These are phyloP conservation scores for Auricularia sp. DNA, from an alignment of 768 basidiomycete species.

Conservation along the genomic window DNA sequence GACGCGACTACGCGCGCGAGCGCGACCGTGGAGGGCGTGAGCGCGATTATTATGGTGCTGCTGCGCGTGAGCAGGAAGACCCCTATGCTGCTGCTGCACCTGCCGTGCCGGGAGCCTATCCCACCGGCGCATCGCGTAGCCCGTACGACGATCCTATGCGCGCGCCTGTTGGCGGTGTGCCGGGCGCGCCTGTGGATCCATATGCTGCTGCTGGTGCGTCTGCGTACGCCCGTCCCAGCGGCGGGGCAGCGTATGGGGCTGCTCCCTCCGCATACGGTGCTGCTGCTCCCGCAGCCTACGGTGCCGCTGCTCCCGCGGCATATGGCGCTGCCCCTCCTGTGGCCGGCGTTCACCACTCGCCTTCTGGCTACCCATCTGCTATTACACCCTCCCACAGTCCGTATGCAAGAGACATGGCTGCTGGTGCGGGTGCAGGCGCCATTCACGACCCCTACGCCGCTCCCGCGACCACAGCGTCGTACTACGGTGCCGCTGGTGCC, in stretches of 20 bases:
- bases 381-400: not conserved
- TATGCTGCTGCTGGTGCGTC: not conserved
- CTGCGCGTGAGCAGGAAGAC: not conserved
- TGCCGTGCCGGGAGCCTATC: not conserved
- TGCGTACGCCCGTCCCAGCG: not conserved
- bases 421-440: not conserved
- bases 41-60: not conserved
- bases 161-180: not conserved
- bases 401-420: not conserved
- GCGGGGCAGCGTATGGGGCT: no score
- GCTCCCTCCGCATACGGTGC: no score
- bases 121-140: not conserved
- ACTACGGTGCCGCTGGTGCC: not conserved
- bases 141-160: no score
- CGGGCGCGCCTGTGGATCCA: not conserved
- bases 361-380: not conserved
- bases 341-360: not conserved
- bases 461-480: not conserved
- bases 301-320: not conserved
- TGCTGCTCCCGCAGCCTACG: not conserved
- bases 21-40: not conserved
- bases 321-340: not conserved
- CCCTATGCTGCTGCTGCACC: not conserved
- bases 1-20: not conserved
- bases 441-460: not conserved